phyloP scores from a whole-genome alignment of 2,329 filamentous ascomycete species.

The Aschersonia sp. region DNA sequence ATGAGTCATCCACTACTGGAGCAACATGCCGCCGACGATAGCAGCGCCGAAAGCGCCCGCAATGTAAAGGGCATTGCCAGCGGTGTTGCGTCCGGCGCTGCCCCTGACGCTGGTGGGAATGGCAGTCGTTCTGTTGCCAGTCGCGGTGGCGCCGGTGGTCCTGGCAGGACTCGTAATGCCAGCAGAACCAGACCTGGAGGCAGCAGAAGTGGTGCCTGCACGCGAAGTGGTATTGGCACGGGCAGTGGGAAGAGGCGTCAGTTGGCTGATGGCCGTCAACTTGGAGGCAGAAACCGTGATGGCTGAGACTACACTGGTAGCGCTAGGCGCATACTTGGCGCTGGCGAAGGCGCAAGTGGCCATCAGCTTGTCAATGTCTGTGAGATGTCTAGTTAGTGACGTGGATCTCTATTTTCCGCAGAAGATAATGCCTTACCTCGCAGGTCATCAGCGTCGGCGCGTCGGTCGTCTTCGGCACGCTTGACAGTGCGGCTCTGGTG shows the following conservation, averaged over 20 bases:
- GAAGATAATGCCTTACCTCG: no score
- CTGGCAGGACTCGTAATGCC: not conserved
- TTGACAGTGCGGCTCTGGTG: conserved; percentile 12
- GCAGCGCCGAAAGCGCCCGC: not conserved
- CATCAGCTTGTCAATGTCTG: not conserved
- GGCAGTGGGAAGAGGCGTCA: conserved; percentile 3
- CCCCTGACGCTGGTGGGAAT: not conserved
- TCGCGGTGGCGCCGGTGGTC: not conserved
- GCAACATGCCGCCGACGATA: not conserved
- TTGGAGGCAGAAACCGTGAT: conserved; percentile 17
- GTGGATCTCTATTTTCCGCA: no score
- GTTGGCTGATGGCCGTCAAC: conserved; percentile 16
- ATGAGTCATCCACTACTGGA: not conserved
- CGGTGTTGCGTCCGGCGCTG: not conserved
- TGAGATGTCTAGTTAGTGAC: not conserved
- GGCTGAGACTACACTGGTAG: conserved; percentile 11
- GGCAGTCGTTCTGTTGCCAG: not conserved
- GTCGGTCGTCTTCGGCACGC: not conserved
- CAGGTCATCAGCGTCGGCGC: not conserved
- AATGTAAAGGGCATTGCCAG: not conserved
- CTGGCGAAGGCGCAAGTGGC: conserved; percentile 17
- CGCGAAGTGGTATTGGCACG: conserved; percentile 16
- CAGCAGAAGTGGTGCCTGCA: not conserved
- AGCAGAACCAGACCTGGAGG: no score
- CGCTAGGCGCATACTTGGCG: conserved; percentile 13